Percentiles rank a stretch among this genome's conserved stretches.
These are phyloP conservation scores for Hypoxylon lenormandii DNA, from an alignment of 495 filamentous ascomycete genomes.

Conservation along the genomic window DNA sequence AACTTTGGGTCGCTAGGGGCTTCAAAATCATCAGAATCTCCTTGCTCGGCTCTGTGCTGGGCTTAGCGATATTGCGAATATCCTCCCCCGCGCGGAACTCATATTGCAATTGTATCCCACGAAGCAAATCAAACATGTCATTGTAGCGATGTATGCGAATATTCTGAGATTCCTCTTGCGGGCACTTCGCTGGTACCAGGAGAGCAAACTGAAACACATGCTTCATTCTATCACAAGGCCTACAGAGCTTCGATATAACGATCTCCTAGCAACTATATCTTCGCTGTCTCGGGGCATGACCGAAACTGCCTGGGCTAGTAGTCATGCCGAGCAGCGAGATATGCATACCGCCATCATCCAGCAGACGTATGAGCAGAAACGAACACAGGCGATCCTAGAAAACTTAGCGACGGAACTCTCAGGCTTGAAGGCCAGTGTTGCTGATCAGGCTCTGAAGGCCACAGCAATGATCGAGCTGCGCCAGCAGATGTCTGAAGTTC, in stretches of 20 bases:
- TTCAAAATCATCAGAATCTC: slow-evolving; percentile 49
- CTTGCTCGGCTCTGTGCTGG: slow-evolving; percentile 44
- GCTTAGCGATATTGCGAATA: slow-evolving; percentile 17
- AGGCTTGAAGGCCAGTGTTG: no score
- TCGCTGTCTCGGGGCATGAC: no score
- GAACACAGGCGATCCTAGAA: no score
- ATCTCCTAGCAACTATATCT: slow-evolving; percentile 2
- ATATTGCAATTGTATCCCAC: slow-evolving; percentile 11
- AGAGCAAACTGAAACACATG: slow-evolving; percentile 22
- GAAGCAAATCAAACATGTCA: background rate
- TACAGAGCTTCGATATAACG: slow-evolving; percentile 14
- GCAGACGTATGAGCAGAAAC: no score
- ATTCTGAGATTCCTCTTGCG: slow-evolving; percentile 22
- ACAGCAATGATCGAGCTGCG: no score
- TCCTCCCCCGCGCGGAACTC: slow-evolving; percentile 7
- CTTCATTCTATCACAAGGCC: slow-evolving; percentile 19
- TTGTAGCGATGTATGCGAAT: slow-evolving; percentile 7
- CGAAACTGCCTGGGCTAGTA: background rate
- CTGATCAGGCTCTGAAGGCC: no score
- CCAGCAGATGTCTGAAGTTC: no score
- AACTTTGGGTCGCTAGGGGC: background rate
- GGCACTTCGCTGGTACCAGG: slow-evolving; percentile 52
- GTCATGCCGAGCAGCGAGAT: slow-evolving; percentile 26
- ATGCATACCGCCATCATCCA: no score
- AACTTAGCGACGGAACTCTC: no score